Conservation (phyloP, 495 filamentous ascomycete genomes). For the Xanthoparmelia taractica region DNA sequence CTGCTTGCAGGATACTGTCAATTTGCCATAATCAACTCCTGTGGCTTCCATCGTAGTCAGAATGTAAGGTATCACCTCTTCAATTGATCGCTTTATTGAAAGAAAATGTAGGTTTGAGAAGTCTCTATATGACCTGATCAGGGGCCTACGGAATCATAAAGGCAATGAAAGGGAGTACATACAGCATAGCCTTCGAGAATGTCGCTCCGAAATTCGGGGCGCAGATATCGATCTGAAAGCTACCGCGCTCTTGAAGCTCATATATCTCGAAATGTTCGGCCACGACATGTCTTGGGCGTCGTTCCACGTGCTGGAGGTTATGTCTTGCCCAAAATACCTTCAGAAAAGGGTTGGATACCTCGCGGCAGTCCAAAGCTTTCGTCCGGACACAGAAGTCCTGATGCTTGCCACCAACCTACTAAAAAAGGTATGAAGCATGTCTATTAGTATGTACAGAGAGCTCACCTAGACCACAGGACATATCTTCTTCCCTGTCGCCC, state of each 20-base stretch:
- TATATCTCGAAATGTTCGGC: constrained; percentile 97
- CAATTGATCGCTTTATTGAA: constrained; percentile 7
- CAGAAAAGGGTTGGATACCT: constrained; percentile 95
- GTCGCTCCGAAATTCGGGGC: constrained; percentile 77
- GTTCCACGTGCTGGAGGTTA: constrained; percentile 96
- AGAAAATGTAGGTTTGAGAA: constrained; percentile 81
- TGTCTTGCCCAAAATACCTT: constrained; percentile 88
- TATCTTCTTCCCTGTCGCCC: constrained; percentile 62
- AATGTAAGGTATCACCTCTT: not conserved
- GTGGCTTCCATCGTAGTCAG: not conserved
- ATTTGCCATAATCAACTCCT: not conserved
- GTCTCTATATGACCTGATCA: constrained; percentile 96
- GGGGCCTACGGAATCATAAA: constrained; percentile 88
- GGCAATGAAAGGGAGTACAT: constrained; percentile 92
- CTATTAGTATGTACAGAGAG: not conserved
- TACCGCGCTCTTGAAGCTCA: constrained; percentile 85
- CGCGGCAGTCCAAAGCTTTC: constrained; percentile 93
- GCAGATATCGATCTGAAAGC: constrained; percentile 97
- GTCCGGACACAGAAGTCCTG: constrained; percentile 88
- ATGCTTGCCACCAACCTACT: constrained; percentile 96
- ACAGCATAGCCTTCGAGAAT: constrained; percentile 84
- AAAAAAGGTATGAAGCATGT: constrained; percentile 65
- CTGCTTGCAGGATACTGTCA: not conserved
- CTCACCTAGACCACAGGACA: constrained; percentile 50
- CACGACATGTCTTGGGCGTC: constrained; percentile 99